Evolutionary conservation across 306 rosid species (phyloP), one percentile per base, ranked within the genome.

Genomic region (Cajanus cajan): DNA sequence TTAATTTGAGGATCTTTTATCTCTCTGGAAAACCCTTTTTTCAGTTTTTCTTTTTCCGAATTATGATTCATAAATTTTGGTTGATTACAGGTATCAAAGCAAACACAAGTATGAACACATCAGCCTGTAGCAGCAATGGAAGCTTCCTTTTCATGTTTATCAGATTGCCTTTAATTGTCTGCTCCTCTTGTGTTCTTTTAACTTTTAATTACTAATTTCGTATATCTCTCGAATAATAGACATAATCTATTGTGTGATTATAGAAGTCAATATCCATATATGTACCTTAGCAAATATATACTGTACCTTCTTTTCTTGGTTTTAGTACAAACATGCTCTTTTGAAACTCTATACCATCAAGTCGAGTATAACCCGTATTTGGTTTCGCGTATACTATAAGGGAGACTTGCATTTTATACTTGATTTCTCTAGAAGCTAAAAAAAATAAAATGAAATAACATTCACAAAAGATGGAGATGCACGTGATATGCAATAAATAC

Each of bases 11-110:
- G 50, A 19, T 37, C 16, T 11, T 4, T 66, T 19, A 19, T n/a
- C 6, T 66, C 9, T 67, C 39, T 6, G 0, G 0, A 18, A 28
- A 59, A 13, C 63, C 8, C 7, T 6, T 31, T 28, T 31, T 15
- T 13, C 33, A 8, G 0, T 19, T 31, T 16, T 71, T 12, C 14
- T 22, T 7, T 6, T 13, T 12, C n/a, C 52, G 4, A 48, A 39
- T 62, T 1, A 14, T 68, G 37, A 57, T 39, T 25, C 21, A 52
- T 44, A 45, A 47, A 40, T 77, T 77, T 84, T 28, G 71, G 9
- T 68, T 73, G 59, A 58, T 74, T 70, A 47, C 79, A 90, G 93
- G 90, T 90, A 66, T 78, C 88, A 78, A 90, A 87, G 79, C 36
- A 86, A 82, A 44, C 76, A 51, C 77, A 86, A 68, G 71, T 13